Conservation (phyloP, 768 basidiomycete species). For the Phaeolepiota aurea region DNA sequence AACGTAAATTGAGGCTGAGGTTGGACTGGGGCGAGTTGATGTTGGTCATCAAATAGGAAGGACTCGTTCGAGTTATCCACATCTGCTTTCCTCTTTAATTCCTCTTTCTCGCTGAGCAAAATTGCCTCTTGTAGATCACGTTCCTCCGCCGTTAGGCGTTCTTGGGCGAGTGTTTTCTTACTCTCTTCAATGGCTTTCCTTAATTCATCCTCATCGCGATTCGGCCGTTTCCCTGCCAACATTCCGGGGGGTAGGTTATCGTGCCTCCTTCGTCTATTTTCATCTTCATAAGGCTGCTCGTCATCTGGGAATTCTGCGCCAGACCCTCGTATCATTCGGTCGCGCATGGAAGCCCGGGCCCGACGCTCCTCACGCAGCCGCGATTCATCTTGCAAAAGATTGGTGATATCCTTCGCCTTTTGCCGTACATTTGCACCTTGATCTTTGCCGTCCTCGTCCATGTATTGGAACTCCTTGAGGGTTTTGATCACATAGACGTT, state of each 20-base stretch:
- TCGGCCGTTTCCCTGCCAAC: conserved; percentile 20
- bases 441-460: conserved; percentile 94
- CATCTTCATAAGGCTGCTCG: conserved; percentile 35
- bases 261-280: conserved; percentile 23
- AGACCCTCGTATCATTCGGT: conserved; percentile 77
- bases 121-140: conserved; percentile 80
- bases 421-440: conserved; percentile 97
- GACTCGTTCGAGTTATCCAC: conserved; percentile 67
- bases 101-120: conserved; percentile 85
- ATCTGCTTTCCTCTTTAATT: conserved; percentile 61
- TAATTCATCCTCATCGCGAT: conserved; percentile 77
- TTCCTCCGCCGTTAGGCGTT: conserved; percentile 70
- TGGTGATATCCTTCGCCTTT: conserved; percentile 97
- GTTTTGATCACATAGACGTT: conserved; percentile 98
- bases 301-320: conserved; percentile 27
- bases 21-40: too few relatives aligned
- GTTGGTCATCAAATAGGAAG: conserved; percentile 80
- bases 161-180: conserved; percentile 63
- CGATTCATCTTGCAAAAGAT: conserved; percentile 78
- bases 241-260: conserved; percentile 8
- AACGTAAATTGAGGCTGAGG: too few relatives aligned
- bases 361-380: conserved; percentile 83
- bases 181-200: conserved; percentile 84
- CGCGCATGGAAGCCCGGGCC: conserved; percentile 83
- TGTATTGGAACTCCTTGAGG: conserved; percentile 94